phyloP scores from a whole-genome alignment of 169 alveolate genomes.

The Eimeria necatrix region DNA sequence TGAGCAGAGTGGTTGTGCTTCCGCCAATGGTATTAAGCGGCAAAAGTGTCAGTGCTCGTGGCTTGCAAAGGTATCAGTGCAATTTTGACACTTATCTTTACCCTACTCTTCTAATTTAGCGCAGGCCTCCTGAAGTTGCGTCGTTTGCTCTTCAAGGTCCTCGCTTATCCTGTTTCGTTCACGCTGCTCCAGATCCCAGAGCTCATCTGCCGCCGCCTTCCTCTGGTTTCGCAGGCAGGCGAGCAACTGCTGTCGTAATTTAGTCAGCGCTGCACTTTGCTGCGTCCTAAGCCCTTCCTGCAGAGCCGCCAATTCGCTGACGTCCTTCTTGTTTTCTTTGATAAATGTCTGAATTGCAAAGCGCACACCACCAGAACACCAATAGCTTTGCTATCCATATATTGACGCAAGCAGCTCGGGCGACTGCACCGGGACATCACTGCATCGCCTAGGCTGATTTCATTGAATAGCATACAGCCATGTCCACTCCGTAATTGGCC shows the following conservation, averaged over 20 bases:
- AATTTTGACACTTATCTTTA: not conserved
- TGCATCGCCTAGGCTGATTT: too few relatives aligned
- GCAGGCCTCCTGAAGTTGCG: slow-evolving; percentile 11
- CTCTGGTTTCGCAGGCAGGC: slow-evolving; percentile 65
- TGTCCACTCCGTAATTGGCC: slow-evolving; percentile 54
- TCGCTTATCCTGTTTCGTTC: slow-evolving; percentile 42
- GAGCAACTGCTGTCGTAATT: slow-evolving; percentile 32
- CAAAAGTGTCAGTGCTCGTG: too few relatives aligned
- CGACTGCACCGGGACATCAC: too few relatives aligned
- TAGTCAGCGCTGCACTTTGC: slow-evolving; percentile 22
- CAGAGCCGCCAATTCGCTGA: slow-evolving; percentile 27
- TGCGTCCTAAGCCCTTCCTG: slow-evolving; percentile 9
- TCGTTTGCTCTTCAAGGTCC: slow-evolving; percentile 22
- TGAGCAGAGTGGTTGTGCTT: too few relatives aligned
- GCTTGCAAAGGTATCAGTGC: too few relatives aligned
- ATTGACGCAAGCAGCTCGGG: too few relatives aligned
- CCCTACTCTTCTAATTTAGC: slow-evolving; percentile 29
- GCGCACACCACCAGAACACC: not conserved
- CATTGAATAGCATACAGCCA: slow-evolving; percentile 16
- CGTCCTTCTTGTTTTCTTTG: not conserved
- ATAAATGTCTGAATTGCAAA: not conserved
- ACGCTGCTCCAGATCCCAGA: slow-evolving; percentile 51
- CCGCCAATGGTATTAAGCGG: too few relatives aligned
- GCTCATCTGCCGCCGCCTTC: slow-evolving; percentile 57
- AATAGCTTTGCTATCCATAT: too few relatives aligned